phyloP scores from a whole-genome alignment of 202 grass and related monocot species.

The Setaria viridis region DNA sequence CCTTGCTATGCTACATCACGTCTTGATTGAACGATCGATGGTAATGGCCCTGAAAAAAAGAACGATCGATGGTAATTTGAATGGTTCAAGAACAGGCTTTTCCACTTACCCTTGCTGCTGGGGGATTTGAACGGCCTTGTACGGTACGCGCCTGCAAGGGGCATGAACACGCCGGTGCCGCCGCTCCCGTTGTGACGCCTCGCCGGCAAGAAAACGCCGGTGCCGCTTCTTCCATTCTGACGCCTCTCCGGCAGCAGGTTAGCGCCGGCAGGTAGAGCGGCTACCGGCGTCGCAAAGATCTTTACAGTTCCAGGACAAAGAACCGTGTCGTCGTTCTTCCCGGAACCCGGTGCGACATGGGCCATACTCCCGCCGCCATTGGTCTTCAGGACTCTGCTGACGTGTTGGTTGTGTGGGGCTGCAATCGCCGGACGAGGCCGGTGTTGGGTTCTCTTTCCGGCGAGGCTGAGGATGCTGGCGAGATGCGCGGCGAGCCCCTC shows the following conservation, averaged over 20 bases:
- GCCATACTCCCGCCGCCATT: background rate
- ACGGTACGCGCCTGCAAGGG: conserved; percentile 12
- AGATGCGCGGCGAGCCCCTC: conserved; percentile 50
- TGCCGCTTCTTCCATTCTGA: background rate
- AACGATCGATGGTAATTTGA: too few relatives aligned
- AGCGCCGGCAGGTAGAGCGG: too few relatives aligned
- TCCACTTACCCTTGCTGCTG: conserved; percentile 27
- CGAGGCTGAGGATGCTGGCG: conserved; percentile 39
- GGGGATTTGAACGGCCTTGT: background rate
- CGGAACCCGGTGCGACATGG: background rate
- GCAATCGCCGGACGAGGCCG: background rate
- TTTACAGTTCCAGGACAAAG: background rate
- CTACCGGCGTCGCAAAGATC: background rate
- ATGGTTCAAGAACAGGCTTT: too few relatives aligned
- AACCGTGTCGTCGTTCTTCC: background rate
- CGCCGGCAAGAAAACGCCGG: conserved; percentile 35
- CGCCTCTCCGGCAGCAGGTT: background rate
- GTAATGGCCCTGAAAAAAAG: too few relatives aligned
- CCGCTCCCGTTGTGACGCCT: background rate
- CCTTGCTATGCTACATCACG: background rate
- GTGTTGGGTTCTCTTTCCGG: background rate
- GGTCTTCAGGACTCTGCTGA: too few relatives aligned
- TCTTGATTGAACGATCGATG: background rate
- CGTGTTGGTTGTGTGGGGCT: background rate
- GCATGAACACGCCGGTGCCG: conserved; percentile 66